Base-by-base conservation (phyloP, 306 rosid species). In the Vicia villosa region DNA sequence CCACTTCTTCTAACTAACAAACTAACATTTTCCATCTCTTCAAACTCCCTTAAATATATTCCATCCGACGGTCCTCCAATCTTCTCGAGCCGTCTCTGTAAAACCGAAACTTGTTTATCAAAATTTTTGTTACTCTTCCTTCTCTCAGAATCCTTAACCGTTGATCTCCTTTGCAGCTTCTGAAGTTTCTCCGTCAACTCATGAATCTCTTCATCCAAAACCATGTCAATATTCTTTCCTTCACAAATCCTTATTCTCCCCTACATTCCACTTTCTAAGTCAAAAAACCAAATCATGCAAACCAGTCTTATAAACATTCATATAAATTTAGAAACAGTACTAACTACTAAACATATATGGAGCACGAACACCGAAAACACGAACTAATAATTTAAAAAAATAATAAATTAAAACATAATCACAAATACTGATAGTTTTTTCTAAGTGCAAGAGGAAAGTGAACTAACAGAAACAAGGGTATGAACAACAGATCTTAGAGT, bases 401-500 rank as follows among this genome's bases (percentile, higher is more conserved):
- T 7, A 34, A 8, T 34, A 34, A 34, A 7, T 32, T 1, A 32
- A 0, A 32, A 5, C 37, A 6, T 5, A 32, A 32, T 30, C 1
- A 30, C 7, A 30, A 30, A 30, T 1, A 28, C 4, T 3, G 32
- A 0, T 28, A 28, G n/a, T n/a, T n/a, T n/a, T n/a, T n/a, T n/a
- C n/a, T n/a, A 30, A 7, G 38, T 6, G 10, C 2, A 34, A 34
- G 8, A 30, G 54, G 8, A 52, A 4, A 28, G 8, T 64, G 6
- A 4, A 85, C 95, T 84, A 58, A 94, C 99, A 66, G 90, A 90
- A 47, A 87, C 80, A 64, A 94, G 94, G 13, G 92, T 74, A 61
- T 73, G 86, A 76, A 91, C 71, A 49, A 91, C 89, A 17, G 92
- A 88, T 84, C 74, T 79, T 19, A 94, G 82, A 83, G 83, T 77